These are phyloP conservation scores for Yamadazyma conglobata DNA, from an alignment of 1,139 yeast species.

Conservation along the genomic window DNA sequence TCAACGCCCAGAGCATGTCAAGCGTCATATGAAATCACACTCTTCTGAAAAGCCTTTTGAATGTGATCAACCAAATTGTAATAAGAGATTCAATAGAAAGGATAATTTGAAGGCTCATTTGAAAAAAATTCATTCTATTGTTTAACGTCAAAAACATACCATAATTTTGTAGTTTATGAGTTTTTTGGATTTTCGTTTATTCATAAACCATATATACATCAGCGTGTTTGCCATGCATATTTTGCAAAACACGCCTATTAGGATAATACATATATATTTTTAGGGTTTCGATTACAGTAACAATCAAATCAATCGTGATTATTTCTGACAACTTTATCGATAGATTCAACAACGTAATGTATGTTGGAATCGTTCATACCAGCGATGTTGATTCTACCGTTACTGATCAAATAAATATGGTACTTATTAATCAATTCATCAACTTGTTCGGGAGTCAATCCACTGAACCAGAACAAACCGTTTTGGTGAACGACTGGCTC, in stretches of 20 bases:
- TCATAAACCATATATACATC: too few species aligned
- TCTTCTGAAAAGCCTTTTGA: conserved; percentile 82
- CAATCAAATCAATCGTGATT: too few species aligned
- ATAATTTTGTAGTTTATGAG: too few species aligned
- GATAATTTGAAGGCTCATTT: conserved; percentile 68
- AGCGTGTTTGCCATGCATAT: too few species aligned
- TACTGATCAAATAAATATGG: conserved; percentile 35
- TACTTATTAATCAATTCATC: conserved; percentile 27
- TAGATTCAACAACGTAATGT: conserved; percentile 31
- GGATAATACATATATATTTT: too few species aligned
- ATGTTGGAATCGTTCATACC: conserved; percentile 38
- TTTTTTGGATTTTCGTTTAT: too few species aligned
- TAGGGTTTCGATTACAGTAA: too few species aligned
- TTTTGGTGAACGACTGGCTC: conserved; percentile 31
- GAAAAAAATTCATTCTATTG: conserved; percentile 51
- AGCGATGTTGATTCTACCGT: conserved; percentile 44
- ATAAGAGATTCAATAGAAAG: conserved; percentile 70
- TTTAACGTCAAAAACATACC: too few species aligned
- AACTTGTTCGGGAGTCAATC: conserved; percentile 33
- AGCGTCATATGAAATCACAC: conserved; percentile 85
- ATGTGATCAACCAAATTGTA: conserved; percentile 72
- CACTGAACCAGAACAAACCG: conserved; percentile 46
- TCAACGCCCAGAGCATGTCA: conserved; percentile 89
- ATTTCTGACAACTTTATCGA: conserved; percentile 39
- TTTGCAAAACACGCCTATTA: too few species aligned